Percentiles rank a stretch among this genome's conserved stretches.
Conservation (phyloP, 2,329 filamentous ascomycete genomes). For the Calonectria crousiana region DNA sequence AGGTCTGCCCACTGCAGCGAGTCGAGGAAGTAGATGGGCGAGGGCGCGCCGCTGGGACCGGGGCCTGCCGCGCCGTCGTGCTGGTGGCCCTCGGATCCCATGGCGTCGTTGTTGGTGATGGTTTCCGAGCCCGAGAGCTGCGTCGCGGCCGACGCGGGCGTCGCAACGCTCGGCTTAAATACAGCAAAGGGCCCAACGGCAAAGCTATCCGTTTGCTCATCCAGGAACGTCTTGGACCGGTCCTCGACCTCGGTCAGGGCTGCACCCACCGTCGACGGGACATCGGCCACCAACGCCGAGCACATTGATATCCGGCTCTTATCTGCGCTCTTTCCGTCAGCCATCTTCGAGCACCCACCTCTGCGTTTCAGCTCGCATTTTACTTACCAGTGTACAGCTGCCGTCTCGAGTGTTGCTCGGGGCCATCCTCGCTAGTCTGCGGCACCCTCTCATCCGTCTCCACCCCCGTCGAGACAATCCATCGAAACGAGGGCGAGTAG, state of each 20-base stretch:
- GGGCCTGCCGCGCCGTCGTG: neutral
- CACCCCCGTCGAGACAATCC: slow-evolving; percentile 32
- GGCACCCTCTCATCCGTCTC: slow-evolving; percentile 30
- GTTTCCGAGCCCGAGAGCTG: slow-evolving; percentile 10
- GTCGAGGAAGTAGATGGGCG: slow-evolving; percentile 18
- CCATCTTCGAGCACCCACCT: neutral
- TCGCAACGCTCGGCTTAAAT: slow-evolving; percentile 23
- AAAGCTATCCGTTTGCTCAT: slow-evolving; percentile 1
- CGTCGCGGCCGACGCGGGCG: neutral
- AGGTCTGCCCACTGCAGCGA: slow-evolving; percentile 38
- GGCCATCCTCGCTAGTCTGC: slow-evolving; percentile 24
- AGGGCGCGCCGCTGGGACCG: neutral
- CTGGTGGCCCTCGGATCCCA: neutral
- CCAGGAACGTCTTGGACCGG: slow-evolving; percentile 24
- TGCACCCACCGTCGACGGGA: slow-evolving; percentile 33
- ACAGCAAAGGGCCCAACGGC: slow-evolving; percentile 34
- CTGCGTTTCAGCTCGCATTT: neutral
- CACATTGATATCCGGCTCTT: slow-evolving; percentile 31
- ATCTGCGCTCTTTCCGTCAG: neutral
- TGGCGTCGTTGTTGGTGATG: slow-evolving; percentile 8
- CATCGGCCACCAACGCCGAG: slow-evolving; percentile 19
- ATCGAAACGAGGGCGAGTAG: slow-evolving; percentile 34
- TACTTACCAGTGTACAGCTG: slow-evolving; percentile 36
- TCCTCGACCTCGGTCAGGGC: slow-evolving; percentile 35
- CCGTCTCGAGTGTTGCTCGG: slow-evolving; percentile 32